A percentile compares a stretch with the other conserved stretches of the same genome.
These are phyloP conservation scores for Botrytis aclada DNA, from an alignment of 2,329 filamentous ascomycete species.

Conservation along the genomic window DNA sequence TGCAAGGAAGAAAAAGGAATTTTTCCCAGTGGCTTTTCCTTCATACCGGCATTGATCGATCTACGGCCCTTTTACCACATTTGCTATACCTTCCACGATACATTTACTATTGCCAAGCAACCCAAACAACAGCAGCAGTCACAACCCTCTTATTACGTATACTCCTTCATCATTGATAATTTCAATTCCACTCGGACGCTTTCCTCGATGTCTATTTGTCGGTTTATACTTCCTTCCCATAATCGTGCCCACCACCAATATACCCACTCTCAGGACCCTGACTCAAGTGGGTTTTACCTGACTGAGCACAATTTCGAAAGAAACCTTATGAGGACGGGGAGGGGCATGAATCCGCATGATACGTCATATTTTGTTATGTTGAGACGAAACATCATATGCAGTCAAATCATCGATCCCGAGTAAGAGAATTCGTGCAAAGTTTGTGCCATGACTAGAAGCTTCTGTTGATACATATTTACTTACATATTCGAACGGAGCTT, in stretches of 20 bases:
- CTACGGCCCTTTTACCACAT: neutral
- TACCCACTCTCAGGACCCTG: neutral
- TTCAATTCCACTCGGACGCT: neutral
- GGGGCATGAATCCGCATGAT: neutral
- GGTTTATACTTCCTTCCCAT: neutral
- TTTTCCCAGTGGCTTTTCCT: neutral
- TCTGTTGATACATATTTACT: neutral
- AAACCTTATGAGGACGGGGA: neutral
- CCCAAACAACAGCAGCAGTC: neutral
- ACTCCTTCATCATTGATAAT: conserved; percentile 9
- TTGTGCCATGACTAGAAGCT: conserved; percentile 3
- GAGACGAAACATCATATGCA: neutral
- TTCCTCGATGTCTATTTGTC: neutral
- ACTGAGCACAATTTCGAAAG: neutral
- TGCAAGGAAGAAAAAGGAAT: neutral
- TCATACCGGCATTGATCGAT: neutral
- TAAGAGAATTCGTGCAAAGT: conserved; percentile 1
- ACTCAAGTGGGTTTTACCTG: conserved; percentile 2
- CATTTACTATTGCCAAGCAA: neutral
- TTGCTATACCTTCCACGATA: neutral
- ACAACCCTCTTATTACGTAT: neutral
- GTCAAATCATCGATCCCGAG: conserved; percentile 1
- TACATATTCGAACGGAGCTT: neutral
- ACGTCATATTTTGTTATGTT: conserved; percentile 1
- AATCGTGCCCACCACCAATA: neutral